Base-by-base conservation (phyloP, 2,329 filamentous ascomycete genomes). In the Trichoderma harzianum region DNA sequence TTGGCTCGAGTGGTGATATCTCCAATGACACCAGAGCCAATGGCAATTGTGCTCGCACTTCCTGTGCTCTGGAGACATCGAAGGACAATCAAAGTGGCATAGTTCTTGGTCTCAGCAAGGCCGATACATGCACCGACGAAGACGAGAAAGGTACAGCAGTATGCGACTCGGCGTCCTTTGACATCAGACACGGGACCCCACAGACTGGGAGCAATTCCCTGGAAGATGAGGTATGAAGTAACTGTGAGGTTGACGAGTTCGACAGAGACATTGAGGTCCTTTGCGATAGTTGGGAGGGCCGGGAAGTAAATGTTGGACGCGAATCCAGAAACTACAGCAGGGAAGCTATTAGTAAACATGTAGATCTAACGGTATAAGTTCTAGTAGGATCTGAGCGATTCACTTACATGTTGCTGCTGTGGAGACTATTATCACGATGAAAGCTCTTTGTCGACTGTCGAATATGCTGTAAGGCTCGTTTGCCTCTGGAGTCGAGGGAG, bases 1-100 rank as follows among this genome's bases (percentile, higher is more conserved):
- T 93, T 90, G 0, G 86, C 86, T 3, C 86, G 86, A 0, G 89
- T 91, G 10, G 87, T 83, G 6, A 91, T 83, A 75, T 93, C 91
- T 0, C 88, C 88, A 1, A 93, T 85, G 0, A 92, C 86, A 0
- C 87, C 90, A n/a, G 79, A 80, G 24, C 81, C 82, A 5, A 93
- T 82, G 0, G 90, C 86, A 5, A 91, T 83, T 0, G 89, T 91
- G 3, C 86, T 87, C 66, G 86, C 88, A 43, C 85, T 89, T 0
- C 90, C 89, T 0, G 86, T 84, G 11, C 85, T 88, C 75, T 91
- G 89, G 2, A 90, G 76, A 74, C 85, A 86, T 7, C 89, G 82
- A 2, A 90, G 78, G 1, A 87, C 81, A 5, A 91, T 74, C 2
- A 91, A 78, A 0, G 86, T 81, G 0, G 80, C 78, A 73, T 87